A percentile compares a stretch with the other conserved stretches of the same genome.
These are phyloP conservation scores for Auxenochlorella pyrenoidosa DNA, from an alignment of 139 green algal species.

Conservation along the genomic window DNA sequence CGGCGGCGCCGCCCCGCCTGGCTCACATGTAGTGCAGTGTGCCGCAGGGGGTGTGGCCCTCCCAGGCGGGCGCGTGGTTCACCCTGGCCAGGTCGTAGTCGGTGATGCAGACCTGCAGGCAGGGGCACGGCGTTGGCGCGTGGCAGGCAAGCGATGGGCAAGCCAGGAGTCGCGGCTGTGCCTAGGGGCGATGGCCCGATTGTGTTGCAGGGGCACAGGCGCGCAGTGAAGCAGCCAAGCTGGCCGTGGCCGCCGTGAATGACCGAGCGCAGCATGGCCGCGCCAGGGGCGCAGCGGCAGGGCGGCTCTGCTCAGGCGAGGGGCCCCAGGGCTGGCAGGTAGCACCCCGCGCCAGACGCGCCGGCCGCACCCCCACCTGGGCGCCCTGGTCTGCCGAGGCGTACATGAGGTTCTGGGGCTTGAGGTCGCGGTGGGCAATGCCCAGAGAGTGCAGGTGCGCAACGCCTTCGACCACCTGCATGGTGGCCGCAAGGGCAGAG, in stretches of 20 bases:
- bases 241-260: no score
- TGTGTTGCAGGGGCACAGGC: no score
- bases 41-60: slow-evolving; percentile 39
- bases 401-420: slow-evolving; percentile 85
- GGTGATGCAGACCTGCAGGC: slow-evolving; percentile 18
- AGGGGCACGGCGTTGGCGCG: background rate
- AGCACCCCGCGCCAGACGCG: background rate
- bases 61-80: slow-evolving; percentile 40
- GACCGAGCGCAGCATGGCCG: no score
- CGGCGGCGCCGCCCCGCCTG: no score
- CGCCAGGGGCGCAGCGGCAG: no score
- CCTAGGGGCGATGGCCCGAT: no score
- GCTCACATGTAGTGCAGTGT: slow-evolving; percentile 48
- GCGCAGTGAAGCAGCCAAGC: no score
- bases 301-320: no score
- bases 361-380: background rate
- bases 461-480: slow-evolving; percentile 23
- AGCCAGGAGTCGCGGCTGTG: no score
- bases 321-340: no score
- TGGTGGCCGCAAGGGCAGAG: background rate
- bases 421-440: slow-evolving; percentile 74
- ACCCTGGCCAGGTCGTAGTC: slow-evolving; percentile 52
- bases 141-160: background rate
- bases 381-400: slow-evolving; percentile 12
- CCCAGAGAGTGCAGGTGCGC: slow-evolving; percentile 46